Conservation (phyloP, 1,139 yeast species). For the Saccharomyces pastorianus region DNA sequence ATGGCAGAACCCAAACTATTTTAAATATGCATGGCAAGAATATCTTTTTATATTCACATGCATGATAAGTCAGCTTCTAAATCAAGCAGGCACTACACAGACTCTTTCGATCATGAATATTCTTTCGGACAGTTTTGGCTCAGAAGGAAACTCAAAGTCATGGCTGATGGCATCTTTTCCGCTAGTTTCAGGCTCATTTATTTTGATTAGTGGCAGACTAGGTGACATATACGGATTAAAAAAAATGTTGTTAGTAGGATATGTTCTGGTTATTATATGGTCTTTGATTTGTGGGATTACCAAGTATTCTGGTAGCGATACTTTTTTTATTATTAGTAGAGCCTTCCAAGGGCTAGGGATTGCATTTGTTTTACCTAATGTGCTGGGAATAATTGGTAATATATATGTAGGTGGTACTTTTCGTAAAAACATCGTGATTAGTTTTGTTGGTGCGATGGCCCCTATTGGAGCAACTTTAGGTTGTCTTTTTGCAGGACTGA, state of each 20-base stretch:
- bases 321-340: constrained; percentile 44
- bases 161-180: constrained; percentile 57
- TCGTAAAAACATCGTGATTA: constrained; percentile 45
- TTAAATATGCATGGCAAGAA: constrained; percentile 26
- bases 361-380: constrained; percentile 46
- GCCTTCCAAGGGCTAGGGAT: constrained; percentile 51
- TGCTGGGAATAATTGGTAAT: constrained; percentile 44
- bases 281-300: constrained; percentile 44
- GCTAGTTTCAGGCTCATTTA: constrained; percentile 47
- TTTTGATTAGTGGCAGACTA: constrained; percentile 42
- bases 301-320: constrained; percentile 37
- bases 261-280: constrained; percentile 40
- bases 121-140: constrained; percentile 22
- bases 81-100: constrained; percentile 32
- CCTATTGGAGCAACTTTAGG: constrained; percentile 50
- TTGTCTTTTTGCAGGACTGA: constrained; percentile 41
- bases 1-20: constrained; percentile 21
- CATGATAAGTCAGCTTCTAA: constrained; percentile 35
- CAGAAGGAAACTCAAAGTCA: constrained; percentile 30
- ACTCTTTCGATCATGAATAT: constrained; percentile 32
- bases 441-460: constrained; percentile 46
- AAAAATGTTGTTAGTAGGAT: constrained; percentile 37
- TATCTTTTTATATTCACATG: constrained; percentile 31
- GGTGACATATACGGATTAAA: constrained; percentile 51
- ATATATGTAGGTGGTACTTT: constrained; percentile 39